A percentile compares a stretch with the other conserved stretches of the same genome.
Evolutionary conservation across 2,329 filamentous ascomycete species (phyloP).

Genomic region (Triangularia setosa): DNA sequence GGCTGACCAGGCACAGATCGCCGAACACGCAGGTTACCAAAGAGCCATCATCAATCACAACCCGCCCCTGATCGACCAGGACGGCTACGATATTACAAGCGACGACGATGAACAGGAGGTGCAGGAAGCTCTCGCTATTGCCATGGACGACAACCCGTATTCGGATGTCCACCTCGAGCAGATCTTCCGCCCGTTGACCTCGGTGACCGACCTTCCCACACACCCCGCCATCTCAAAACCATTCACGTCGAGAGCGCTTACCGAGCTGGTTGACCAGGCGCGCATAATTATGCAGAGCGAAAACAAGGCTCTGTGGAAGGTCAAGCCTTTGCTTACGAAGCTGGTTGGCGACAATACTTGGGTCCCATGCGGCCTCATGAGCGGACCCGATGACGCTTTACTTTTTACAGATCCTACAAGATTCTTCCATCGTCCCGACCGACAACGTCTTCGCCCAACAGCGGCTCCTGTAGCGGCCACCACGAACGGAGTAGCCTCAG

Average conservation of each 20-base stretch:
- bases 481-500: neutral
- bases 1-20: slow-evolving; percentile 46
- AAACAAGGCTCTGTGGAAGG: slow-evolving; percentile 66
- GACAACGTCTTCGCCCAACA: neutral
- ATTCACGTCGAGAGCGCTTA: slow-evolving; percentile 70
- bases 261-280: slow-evolving; percentile 65
- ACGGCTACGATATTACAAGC: slow-evolving; percentile 72
- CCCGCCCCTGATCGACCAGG: slow-evolving; percentile 68
- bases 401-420: slow-evolving; percentile 48
- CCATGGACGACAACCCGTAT: slow-evolving; percentile 72
- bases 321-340: slow-evolving; percentile 68
- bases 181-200: slow-evolving; percentile 70
- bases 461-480: slow-evolving; percentile 2
- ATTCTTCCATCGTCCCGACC: slow-evolving; percentile 27
- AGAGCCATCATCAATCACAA: slow-evolving; percentile 72
- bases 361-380: slow-evolving; percentile 57
- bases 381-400: slow-evolving; percentile 47
- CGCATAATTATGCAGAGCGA: slow-evolving; percentile 71
- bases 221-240: slow-evolving; percentile 72
- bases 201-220: slow-evolving; percentile 67
- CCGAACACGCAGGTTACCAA: slow-evolving; percentile 70
- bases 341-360: slow-evolving; percentile 72
- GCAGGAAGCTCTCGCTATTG: slow-evolving; percentile 56
- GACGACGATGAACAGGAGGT: slow-evolving; percentile 64
- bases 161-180: slow-evolving; percentile 66